Evolutionary conservation across 106 monocot genomes (phyloP).

Genomic region (Allium fistulosum): DNA sequence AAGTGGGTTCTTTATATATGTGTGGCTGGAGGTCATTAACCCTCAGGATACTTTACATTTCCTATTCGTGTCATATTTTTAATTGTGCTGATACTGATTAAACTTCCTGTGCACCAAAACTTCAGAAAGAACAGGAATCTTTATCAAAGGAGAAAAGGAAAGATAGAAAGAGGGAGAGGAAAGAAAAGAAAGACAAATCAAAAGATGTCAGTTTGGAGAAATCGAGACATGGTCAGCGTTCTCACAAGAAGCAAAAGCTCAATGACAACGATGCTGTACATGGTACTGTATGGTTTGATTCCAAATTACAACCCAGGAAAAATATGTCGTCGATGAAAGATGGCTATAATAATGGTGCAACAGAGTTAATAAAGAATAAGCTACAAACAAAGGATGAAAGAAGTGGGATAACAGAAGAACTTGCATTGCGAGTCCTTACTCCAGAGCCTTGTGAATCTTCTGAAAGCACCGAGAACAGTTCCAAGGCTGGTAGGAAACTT

Average conservation of each 20-base stretch:
- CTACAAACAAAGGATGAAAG: conserved; percentile 16
- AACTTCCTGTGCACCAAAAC: conserved; percentile 32
- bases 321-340: too few relatives aligned
- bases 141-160: conserved; percentile 1
- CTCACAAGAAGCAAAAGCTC: conserved; percentile 8
- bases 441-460: conserved; percentile 27
- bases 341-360: too few relatives aligned
- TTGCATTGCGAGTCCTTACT: conserved; percentile 11
- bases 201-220: conserved; percentile 1
- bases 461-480: conserved; percentile 43
- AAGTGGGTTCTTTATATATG: too few relatives aligned
- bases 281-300: too few relatives aligned
- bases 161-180: conserved; percentile 12
- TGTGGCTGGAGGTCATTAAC: too few relatives aligned
- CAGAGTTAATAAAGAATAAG: too few relatives aligned
- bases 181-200: conserved; percentile 16
- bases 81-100: conserved; percentile 16
- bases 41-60: too few relatives aligned
- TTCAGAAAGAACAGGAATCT: conserved; percentile 25
- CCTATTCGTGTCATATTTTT: too few relatives aligned
- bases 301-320: too few relatives aligned
- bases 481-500: conserved; percentile 29
- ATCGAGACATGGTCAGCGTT: neutral
- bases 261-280: too few relatives aligned
- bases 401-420: conserved; percentile 60